Conservation (phyloP, 75 land plant genomes). For the Selaginella tamariscina region DNA sequence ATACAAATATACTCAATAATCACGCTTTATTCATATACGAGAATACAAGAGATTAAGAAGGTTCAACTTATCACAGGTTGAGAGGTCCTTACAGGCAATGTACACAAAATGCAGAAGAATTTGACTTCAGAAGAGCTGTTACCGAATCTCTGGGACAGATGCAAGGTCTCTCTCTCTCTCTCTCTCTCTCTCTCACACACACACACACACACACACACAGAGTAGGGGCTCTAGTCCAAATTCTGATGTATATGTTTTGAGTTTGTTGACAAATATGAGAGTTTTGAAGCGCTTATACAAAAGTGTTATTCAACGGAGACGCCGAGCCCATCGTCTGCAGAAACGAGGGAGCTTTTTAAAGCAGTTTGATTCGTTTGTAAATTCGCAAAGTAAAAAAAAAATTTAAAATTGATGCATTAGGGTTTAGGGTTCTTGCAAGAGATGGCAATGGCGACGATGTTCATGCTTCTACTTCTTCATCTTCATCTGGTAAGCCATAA, state of each 20-base stretch:
- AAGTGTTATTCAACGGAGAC: constrained; percentile 75
- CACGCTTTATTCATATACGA: too few relatives aligned
- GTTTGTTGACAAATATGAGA: constrained; percentile 89
- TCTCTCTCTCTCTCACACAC: too few relatives aligned
- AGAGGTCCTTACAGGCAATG: constrained; percentile 67
- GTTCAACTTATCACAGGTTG: too few relatives aligned
- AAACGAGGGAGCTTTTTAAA: constrained; percentile 70
- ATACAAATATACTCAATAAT: too few relatives aligned
- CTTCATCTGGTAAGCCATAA: too few relatives aligned
- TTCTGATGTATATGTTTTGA: constrained; percentile 39
- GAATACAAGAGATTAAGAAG: too few relatives aligned
- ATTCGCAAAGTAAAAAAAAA: not conserved
- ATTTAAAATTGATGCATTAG: not conserved
- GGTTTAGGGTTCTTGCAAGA: too few relatives aligned
- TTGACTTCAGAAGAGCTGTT: constrained; percentile 88
- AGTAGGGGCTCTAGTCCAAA: too few relatives aligned
- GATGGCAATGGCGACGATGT: too few relatives aligned
- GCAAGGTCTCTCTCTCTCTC: constrained; percentile 53
- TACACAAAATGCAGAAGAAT: constrained; percentile 78
- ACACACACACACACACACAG: too few relatives aligned
- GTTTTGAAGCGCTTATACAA: constrained; percentile 53
- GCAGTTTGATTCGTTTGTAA: constrained; percentile 35
- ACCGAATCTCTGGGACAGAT: constrained; percentile 96
- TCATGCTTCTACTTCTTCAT: too few relatives aligned
- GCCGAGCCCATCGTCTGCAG: constrained; percentile 49